Percentiles rank a stretch among this genome's conserved stretches.
Evolutionary conservation across 257 asterid genomes (phyloP).

Genomic region (Catharanthus roseus): DNA sequence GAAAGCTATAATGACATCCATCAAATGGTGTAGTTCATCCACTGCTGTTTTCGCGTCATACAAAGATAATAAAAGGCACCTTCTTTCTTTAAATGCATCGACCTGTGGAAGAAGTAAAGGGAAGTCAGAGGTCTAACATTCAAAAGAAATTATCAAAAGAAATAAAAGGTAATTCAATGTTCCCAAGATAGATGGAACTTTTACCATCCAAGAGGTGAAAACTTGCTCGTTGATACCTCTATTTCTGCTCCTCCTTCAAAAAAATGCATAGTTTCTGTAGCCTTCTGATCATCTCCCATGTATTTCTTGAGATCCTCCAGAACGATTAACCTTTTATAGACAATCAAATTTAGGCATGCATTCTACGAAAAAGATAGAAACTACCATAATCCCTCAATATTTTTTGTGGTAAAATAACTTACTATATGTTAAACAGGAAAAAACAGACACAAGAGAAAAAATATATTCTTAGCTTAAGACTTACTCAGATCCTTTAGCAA

Average conservation of each 20-base stretch:
- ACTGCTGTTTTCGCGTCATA: slow-evolving; percentile 18
- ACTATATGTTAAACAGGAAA: not conserved
- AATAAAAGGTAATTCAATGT: not conserved
- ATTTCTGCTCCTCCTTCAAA: not conserved
- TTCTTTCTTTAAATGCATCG: slow-evolving; percentile 10
- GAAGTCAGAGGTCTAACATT: too few species aligned
- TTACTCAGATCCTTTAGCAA: slow-evolving; percentile 8
- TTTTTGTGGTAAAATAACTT: too few species aligned
- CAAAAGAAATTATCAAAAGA: not conserved
- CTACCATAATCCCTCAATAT: too few species aligned
- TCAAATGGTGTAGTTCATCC: slow-evolving; percentile 11
- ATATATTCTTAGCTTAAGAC: not conserved
- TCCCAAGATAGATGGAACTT: not conserved
- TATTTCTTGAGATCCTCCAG: not conserved
- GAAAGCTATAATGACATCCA: slow-evolving; percentile 6
- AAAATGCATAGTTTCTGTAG: not conserved
- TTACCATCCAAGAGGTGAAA: slow-evolving; percentile 12
- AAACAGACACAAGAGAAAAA: not conserved
- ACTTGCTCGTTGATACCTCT: not conserved
- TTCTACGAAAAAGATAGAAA: too few species aligned
- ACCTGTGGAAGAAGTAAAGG: not conserved
- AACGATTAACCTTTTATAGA: not conserved
- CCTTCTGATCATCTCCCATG: slow-evolving; percentile 4
- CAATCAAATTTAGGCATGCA: not conserved
- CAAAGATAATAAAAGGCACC: slow-evolving; percentile 10